phyloP scores from a whole-genome alignment of 1,139 yeast genomes.

The Blastobotrys illinoisensis region DNA sequence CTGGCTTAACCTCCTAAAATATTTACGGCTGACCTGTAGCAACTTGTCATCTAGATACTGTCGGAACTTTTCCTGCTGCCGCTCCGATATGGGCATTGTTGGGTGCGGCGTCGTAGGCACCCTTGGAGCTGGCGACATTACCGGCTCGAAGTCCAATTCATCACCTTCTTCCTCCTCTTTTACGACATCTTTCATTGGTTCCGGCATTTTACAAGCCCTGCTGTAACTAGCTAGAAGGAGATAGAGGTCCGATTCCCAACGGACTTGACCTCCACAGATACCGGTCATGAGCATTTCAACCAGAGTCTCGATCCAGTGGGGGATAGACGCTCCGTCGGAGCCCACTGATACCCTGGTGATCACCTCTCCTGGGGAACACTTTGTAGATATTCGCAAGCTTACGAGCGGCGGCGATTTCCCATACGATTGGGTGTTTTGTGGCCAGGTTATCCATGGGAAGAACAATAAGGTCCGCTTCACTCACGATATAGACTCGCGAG shows the following conservation, averaged over 20 bases:
- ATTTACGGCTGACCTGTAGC: constrained; percentile 25
- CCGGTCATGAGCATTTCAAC: constrained; percentile 37
- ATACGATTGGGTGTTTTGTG: constrained; percentile 42
- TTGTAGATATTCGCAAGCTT: constrained; percentile 41
- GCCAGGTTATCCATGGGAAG: constrained; percentile 34
- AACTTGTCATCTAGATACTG: constrained; percentile 57
- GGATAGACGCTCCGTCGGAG: constrained; percentile 41
- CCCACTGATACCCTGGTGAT: constrained; percentile 49
- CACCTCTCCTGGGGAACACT: constrained; percentile 39
- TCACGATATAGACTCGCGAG: constrained; percentile 41
- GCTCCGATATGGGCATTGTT: constrained; percentile 15
- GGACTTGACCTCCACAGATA: constrained; percentile 3
- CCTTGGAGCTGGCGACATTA: constrained; percentile 5
- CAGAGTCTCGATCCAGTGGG: constrained; percentile 51
- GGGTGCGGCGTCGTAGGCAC: not conserved
- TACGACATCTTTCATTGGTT: not conserved
- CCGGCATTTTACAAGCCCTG: too few species aligned
- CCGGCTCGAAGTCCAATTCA: not conserved
- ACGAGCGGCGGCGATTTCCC: constrained; percentile 22
- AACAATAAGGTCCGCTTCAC: constrained; percentile 31
- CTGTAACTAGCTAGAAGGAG: too few species aligned
- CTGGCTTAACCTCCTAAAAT: constrained; percentile 15
- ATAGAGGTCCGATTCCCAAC: not conserved
- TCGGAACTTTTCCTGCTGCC: constrained; percentile 59
- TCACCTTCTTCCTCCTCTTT: not conserved